phyloP scores from a whole-genome alignment of 768 basidiomycete species.

The Termitomyces sp. region DNA sequence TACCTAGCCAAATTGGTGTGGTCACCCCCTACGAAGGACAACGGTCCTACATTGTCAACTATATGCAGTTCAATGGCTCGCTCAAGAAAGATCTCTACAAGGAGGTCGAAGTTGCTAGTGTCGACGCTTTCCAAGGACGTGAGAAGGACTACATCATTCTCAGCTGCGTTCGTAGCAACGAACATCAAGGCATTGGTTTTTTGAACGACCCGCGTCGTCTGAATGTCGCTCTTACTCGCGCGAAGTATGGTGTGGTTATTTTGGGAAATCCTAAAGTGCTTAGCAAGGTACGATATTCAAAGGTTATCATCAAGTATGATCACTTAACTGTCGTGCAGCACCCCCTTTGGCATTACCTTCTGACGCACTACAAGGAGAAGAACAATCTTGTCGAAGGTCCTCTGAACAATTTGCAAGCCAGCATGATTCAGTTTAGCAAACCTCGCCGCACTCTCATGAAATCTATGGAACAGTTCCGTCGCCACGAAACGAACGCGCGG shows the following conservation, averaged over 20 bases:
- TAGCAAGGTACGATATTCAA: constrained; percentile 73
- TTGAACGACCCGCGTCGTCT: constrained; percentile 94
- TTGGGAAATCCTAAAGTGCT: constrained; percentile 99
- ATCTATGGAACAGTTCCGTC: constrained; percentile 89
- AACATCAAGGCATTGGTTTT: constrained; percentile 99
- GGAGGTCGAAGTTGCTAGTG: constrained; percentile 98
- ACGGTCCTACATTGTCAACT: constrained; percentile 96
- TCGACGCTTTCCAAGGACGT: constrained; percentile 98
- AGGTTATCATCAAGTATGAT: neutral
- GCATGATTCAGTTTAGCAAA: constrained; percentile 99
- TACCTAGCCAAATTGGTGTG: constrained; percentile 93
- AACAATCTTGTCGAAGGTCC: constrained; percentile 92
- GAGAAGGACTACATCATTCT: constrained; percentile 99
- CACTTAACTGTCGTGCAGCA: constrained; percentile 50
- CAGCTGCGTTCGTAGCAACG: constrained; percentile 96
- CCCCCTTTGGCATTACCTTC: constrained; percentile 95
- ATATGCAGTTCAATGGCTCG: constrained; percentile 99
- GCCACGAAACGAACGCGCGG: constrained; percentile 87
- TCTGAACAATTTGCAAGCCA: constrained; percentile 90
- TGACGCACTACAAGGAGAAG: constrained; percentile 98
- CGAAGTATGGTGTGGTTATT: constrained; percentile 98
- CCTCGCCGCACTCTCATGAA: constrained; percentile 85
- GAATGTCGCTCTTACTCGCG: constrained; percentile 95
- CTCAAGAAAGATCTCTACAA: constrained; percentile 99
- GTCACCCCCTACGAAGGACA: constrained; percentile 99